Evolutionary conservation across 2,329 filamentous ascomycete genomes (phyloP), one percentile per base, ranked within the genome.

Genomic region (Ilyonectria sp.): DNA sequence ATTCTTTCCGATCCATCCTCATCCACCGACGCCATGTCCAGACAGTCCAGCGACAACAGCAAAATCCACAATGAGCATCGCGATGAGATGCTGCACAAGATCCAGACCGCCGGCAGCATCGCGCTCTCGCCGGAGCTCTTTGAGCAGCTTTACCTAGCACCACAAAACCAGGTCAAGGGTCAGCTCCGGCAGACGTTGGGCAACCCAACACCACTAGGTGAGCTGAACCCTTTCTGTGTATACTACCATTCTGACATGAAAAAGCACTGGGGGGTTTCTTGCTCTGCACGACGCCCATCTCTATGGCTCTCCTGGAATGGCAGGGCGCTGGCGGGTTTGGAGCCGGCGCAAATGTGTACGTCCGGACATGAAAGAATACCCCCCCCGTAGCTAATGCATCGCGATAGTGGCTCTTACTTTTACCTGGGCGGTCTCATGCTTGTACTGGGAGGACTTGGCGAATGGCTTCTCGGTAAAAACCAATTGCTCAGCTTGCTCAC

Each of bases 101-200:
- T 76, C 5, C 72, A 71, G 13, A 78, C 79, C 2, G 76, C 78
- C 60, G 82, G 81, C 19, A 86, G 82, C 72, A 81, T 87, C 7
- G 78, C 84, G 6, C 84, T 88, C 60, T 81, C 86, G 0, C 84
- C 85, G 1, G 85, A 87, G 74, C 76, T 85, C 1, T 88, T 87
- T 63, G 85, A 87, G 74, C 87, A 88, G 77, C 77, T 88, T 1
- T 88, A 87, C 67, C 79, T 88, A 10, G 82, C 80, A 2, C 85
- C 85, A 2, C 81, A 86, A 65, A 84, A 81, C 33, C 74, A 75
- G 0, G 82, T 85, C 13, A 81, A 83, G 33, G 84, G 85, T 3
- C 80, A 87, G 13, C 74, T 87, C 23, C 78, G 85, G 21, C 83
- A 83, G 71, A 87, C 83, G 1, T 84, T 87, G 69, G 86, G 81